Percentiles rank a stretch among this genome's conserved stretches.
Evolutionary conservation across 129 eudicot species (phyloP).

Genomic region (Dittrichia graveolens): DNA sequence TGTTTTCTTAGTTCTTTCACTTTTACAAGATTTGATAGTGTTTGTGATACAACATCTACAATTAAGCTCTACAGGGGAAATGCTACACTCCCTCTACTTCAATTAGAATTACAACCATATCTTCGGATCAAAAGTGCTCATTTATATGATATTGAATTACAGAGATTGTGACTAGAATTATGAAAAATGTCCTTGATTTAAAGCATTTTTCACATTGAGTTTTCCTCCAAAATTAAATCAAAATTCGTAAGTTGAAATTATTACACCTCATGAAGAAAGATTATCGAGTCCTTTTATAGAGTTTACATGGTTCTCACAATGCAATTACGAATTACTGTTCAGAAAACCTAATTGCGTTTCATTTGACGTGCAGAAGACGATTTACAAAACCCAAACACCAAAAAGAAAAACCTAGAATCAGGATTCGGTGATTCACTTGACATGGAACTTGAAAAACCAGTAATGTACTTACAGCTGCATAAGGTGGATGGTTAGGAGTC

Average conservation of each 20-base stretch:
- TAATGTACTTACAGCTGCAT: constrained; percentile 35
- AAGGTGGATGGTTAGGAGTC: constrained; percentile 41
- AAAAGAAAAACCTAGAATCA: constrained; percentile 20
- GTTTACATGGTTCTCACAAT: not conserved
- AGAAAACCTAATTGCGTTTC: not conserved
- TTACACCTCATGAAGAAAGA: not conserved
- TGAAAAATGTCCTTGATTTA: too few relatives aligned
- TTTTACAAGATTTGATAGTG: not conserved
- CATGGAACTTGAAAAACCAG: not conserved
- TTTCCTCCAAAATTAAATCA: not conserved
- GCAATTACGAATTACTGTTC: not conserved
- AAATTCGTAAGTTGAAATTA: not conserved
- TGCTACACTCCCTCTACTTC: not conserved
- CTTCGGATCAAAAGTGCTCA: not conserved
- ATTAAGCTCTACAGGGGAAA: not conserved
- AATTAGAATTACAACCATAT: not conserved
- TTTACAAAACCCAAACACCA: constrained; percentile 7
- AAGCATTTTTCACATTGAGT: too few relatives aligned
- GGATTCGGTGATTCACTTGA: not conserved
- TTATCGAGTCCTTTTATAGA: not conserved
- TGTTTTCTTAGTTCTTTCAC: too few relatives aligned
- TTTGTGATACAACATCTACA: not conserved
- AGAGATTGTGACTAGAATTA: too few relatives aligned
- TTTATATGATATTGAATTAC: not conserved
- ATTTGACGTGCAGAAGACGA: not conserved